A percentile compares a stretch with the other conserved stretches of the same genome.
phyloP scores from a whole-genome alignment of 768 basidiomycete species.

The Russula abietina region DNA sequence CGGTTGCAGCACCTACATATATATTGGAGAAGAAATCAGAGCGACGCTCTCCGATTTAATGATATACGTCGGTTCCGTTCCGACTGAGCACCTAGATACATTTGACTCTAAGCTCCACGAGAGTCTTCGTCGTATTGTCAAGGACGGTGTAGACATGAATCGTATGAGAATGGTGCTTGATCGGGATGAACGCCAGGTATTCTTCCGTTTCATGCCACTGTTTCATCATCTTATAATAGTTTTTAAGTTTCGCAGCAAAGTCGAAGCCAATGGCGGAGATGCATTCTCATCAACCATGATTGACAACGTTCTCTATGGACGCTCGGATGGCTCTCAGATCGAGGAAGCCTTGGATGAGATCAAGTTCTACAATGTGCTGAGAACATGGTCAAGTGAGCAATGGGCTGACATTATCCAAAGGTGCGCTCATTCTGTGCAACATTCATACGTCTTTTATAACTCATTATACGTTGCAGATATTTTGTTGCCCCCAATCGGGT shows the following conservation, averaged over 20 bases:
- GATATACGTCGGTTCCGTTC: constrained; percentile 78
- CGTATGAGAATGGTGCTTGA: constrained; percentile 83
- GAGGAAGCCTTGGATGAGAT: constrained; percentile 71
- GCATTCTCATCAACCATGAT: constrained; percentile 71
- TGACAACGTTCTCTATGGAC: constrained; percentile 81
- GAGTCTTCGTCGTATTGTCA: constrained; percentile 62
- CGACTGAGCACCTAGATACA: constrained; percentile 66
- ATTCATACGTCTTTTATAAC: not conserved
- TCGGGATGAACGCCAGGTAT: constrained; percentile 81
- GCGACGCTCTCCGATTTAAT: constrained; percentile 68
- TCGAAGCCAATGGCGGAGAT: constrained; percentile 80
- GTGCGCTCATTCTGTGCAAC: constrained; percentile 38
- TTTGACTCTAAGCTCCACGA: constrained; percentile 64
- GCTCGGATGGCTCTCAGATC: constrained; percentile 75
- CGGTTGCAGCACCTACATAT: constrained; percentile 66
- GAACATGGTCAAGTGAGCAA: constrained; percentile 63
- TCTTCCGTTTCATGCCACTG: not conserved
- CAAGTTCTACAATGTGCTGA: constrained; percentile 58
- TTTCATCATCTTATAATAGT: not conserved
- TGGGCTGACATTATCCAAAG: constrained; percentile 74
- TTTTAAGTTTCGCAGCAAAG: constrained; percentile 65
- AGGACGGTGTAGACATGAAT: constrained; percentile 82
- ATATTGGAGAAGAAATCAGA: constrained; percentile 71
- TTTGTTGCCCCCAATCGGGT: constrained; percentile 66
- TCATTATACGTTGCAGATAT: constrained; percentile 47